Evolutionary conservation across 192 early-diverging fungal genomes (phyloP).

Genomic region (Coemansia sp.): DNA sequence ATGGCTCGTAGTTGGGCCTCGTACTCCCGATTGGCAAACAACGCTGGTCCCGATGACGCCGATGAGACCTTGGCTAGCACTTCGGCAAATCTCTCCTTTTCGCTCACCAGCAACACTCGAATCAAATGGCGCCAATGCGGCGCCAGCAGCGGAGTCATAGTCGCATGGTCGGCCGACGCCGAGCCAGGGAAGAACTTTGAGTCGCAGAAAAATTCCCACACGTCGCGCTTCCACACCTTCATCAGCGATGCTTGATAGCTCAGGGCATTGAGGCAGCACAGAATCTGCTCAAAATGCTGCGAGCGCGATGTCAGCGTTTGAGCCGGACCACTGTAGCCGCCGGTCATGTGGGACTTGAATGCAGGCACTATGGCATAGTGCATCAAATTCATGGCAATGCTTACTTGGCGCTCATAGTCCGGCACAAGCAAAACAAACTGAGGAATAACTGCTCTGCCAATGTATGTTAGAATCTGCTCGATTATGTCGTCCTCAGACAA

Average conservation of each 20-base stretch:
- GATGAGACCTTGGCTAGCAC: slow-evolving; percentile 69
- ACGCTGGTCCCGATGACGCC: slow-evolving; percentile 52
- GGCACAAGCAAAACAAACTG: slow-evolving; percentile 61
- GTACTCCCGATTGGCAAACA: slow-evolving; percentile 82
- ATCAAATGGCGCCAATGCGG: slow-evolving; percentile 69
- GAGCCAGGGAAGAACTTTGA: slow-evolving; percentile 41
- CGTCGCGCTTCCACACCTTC: slow-evolving; percentile 47
- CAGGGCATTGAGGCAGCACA: slow-evolving; percentile 30
- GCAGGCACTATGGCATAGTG: slow-evolving; percentile 75
- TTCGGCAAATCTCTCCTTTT: slow-evolving; percentile 75
- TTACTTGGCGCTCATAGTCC: slow-evolving; percentile 70
- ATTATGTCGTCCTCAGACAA: slow-evolving; percentile 66
- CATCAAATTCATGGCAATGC: slow-evolving; percentile 65
- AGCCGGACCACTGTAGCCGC: slow-evolving; percentile 39
- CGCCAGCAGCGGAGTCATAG: slow-evolving; percentile 29
- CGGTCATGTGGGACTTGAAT: slow-evolving; percentile 57
- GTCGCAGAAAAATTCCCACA: slow-evolving; percentile 49
- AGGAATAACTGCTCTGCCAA: slow-evolving; percentile 56
- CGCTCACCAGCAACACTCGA: slow-evolving; percentile 62
- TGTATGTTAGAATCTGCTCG: slow-evolving; percentile 51
- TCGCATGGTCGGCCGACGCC: slow-evolving; percentile 7
- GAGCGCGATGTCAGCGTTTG: slow-evolving; percentile 25
- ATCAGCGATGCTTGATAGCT: slow-evolving; percentile 36
- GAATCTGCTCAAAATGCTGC: slow-evolving; percentile 31
- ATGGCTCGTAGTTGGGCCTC: slow-evolving; percentile 67